These are phyloP conservation scores for Xylaria sp. DNA, from an alignment of 2,329 filamentous ascomycete genomes.

Conservation along the genomic window DNA sequence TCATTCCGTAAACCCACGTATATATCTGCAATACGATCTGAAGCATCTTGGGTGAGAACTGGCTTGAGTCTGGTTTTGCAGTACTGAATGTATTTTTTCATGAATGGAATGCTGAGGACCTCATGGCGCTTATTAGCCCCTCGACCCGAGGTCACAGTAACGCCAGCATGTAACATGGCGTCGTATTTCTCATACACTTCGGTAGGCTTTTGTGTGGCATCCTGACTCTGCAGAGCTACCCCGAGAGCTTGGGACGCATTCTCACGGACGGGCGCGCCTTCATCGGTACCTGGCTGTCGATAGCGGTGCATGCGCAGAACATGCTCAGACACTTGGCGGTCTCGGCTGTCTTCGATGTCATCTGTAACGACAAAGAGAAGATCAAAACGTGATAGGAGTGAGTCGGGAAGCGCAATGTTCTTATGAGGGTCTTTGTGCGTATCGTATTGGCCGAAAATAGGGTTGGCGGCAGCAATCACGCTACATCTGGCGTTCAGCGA, in stretches of 20 bases:
- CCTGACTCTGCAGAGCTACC: slow-evolving; percentile 83
- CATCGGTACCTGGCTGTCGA: slow-evolving; percentile 89
- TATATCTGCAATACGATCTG: slow-evolving; percentile 88
- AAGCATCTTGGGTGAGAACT: slow-evolving; percentile 87
- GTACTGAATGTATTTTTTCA: slow-evolving; percentile 99
- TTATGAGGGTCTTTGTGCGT: slow-evolving; percentile 98
- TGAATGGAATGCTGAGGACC: slow-evolving; percentile 94
- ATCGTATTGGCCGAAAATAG: slow-evolving; percentile 98
- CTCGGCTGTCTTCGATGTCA: slow-evolving; percentile 93
- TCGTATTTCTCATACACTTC: slow-evolving; percentile 98
- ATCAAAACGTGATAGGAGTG: slow-evolving; percentile 97
- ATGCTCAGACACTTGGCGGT: slow-evolving; percentile 93
- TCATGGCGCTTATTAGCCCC: slow-evolving; percentile 81
- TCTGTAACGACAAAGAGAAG: slow-evolving; percentile 97
- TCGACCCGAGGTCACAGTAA: slow-evolving; percentile 78
- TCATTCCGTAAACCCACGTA: slow-evolving; percentile 96
- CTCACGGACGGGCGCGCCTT: slow-evolving; percentile 93
- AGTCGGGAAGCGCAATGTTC: slow-evolving; percentile 97
- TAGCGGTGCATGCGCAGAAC: slow-evolving; percentile 98
- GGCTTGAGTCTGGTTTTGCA: slow-evolving; percentile 93
- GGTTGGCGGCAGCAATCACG: slow-evolving; percentile 95
- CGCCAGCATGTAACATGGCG: slow-evolving; percentile 92
- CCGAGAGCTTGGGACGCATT: slow-evolving; percentile 84
- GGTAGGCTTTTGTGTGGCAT: slow-evolving; percentile 77
- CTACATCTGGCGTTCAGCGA: slow-evolving; percentile 96